phyloP scores from a whole-genome alignment of 371 early-diverging fungal genomes.

The Lichtheimia ramosa region DNA sequence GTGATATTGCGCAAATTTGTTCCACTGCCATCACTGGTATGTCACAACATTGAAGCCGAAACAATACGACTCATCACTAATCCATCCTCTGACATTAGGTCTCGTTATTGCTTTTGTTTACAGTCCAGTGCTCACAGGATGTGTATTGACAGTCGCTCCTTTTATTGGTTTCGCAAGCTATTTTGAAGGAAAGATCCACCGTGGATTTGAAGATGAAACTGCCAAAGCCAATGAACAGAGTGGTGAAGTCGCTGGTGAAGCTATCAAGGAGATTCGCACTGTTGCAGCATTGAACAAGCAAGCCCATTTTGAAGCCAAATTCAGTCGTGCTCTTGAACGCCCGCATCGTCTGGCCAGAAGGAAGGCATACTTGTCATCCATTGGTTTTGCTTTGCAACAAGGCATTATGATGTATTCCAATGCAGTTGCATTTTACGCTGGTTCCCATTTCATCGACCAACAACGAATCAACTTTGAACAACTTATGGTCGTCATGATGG shows the following conservation, averaged over 20 bases:
- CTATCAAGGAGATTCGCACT: conserved; percentile 85
- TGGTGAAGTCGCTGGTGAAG: conserved; percentile 79
- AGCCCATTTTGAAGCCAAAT: conserved; percentile 59
- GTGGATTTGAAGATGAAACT: conserved; percentile 59
- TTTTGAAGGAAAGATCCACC: conserved; percentile 39
- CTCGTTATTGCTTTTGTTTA: conserved; percentile 47
- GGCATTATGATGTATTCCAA: conserved; percentile 64
- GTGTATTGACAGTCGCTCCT: conserved; percentile 56
- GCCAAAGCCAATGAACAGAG: conserved; percentile 68
- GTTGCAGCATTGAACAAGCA: conserved; percentile 84
- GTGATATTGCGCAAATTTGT: conserved; percentile 50
- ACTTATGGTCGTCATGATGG: conserved; percentile 67
- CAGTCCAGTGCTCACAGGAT: conserved; percentile 60
- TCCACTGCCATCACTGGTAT: conserved; percentile 32
- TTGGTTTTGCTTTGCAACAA: conserved; percentile 73
- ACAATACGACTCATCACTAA: too few species aligned
- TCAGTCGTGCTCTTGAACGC: conserved; percentile 51
- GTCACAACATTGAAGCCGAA: not conserved
- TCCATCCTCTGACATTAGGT: conserved; percentile 12
- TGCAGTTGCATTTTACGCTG: conserved; percentile 59
- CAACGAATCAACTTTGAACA: conserved; percentile 27
- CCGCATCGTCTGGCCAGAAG: conserved; percentile 66
- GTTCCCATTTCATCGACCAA: conserved; percentile 42
- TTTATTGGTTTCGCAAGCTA: conserved; percentile 45
- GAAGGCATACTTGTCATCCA: conserved; percentile 52